A percentile compares a stretch with the other conserved stretches of the same genome.
Evolutionary conservation across 129 eudicot species (phyloP).

Genomic region (Ambrosia trifida): DNA sequence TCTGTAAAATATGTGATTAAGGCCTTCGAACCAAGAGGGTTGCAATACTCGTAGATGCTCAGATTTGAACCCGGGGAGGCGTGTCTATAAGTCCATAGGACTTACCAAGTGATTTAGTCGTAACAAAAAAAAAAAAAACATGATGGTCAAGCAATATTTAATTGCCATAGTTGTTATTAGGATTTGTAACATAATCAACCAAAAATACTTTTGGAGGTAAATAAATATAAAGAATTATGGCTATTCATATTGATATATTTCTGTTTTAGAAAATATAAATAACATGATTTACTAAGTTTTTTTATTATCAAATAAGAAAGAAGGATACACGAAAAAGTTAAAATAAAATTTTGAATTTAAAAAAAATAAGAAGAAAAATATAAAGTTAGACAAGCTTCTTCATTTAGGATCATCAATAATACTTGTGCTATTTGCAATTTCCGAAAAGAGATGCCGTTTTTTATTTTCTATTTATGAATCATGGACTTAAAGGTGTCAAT

Average conservation of each 20-base stretch:
- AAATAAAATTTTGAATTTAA: neutral
- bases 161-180: neutral
- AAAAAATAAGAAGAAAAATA: neutral
- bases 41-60: too few relatives aligned
- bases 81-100: too few relatives aligned
- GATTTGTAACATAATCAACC: neutral
- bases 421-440: neutral
- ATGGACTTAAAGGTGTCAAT: neutral
- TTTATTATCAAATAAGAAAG: neutral
- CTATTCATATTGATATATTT: neutral
- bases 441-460: constrained; percentile 10
- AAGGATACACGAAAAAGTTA: neutral
- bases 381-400: neutral
- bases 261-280: neutral
- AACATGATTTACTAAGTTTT: neutral
- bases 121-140: neutral
- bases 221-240: neutral
- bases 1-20: too few relatives aligned
- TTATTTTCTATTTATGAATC: neutral
- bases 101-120: too few relatives aligned
- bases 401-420: neutral
- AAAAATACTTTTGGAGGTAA: neutral
- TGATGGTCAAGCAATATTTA: neutral
- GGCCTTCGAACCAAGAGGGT: too few relatives aligned
- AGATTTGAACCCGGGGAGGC: too few relatives aligned